Evolutionary conservation across 352 stramenopile species (phyloP).

Genomic region (Phytopythium aichiense): DNA sequence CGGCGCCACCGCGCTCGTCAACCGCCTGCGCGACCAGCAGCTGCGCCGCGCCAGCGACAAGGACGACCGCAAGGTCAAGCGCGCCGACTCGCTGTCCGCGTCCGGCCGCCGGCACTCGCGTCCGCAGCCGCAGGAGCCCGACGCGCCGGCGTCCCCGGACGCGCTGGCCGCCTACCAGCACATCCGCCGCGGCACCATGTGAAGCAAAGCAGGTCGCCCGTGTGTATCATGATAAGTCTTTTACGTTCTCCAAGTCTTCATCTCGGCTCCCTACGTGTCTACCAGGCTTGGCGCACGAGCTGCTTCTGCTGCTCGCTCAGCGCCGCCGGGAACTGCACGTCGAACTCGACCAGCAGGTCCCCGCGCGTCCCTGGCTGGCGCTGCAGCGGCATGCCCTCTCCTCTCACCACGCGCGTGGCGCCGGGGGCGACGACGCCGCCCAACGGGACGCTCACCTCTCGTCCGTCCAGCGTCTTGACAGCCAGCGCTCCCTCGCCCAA

Average conservation of each 20-base stretch:
- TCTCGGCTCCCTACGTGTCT: constrained; percentile 10
- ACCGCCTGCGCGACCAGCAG: constrained; percentile 55
- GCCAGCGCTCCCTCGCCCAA: constrained; percentile 88
- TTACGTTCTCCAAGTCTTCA: not conserved
- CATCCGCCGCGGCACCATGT: constrained; percentile 75
- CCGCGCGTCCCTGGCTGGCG: constrained; percentile 75
- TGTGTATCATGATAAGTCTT: not conserved
- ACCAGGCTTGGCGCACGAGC: constrained; percentile 69
- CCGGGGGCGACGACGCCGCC: constrained; percentile 91
- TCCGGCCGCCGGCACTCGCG: no score
- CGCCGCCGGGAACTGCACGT: constrained; percentile 94
- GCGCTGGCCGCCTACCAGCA: constrained; percentile 64
- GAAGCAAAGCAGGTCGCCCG: constrained; percentile 12
- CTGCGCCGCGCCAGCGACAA: constrained; percentile 49
- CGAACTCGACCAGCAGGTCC: constrained; percentile 95
- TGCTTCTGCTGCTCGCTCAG: constrained; percentile 80
- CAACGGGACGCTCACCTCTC: constrained; percentile 86
- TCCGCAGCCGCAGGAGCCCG: constrained; percentile 2
- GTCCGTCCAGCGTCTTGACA: constrained; percentile 93
- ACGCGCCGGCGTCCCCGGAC: constrained; percentile 18
- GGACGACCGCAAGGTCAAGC: constrained; percentile 45
- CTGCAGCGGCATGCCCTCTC: constrained; percentile 96
- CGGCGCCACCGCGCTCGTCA: constrained; percentile 39
- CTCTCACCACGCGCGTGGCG: constrained; percentile 83
- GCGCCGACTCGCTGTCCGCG: constrained; percentile 34